Evolutionary conservation across 768 basidiomycete genomes (phyloP).

Genomic region (Mycena alexandri): DNA sequence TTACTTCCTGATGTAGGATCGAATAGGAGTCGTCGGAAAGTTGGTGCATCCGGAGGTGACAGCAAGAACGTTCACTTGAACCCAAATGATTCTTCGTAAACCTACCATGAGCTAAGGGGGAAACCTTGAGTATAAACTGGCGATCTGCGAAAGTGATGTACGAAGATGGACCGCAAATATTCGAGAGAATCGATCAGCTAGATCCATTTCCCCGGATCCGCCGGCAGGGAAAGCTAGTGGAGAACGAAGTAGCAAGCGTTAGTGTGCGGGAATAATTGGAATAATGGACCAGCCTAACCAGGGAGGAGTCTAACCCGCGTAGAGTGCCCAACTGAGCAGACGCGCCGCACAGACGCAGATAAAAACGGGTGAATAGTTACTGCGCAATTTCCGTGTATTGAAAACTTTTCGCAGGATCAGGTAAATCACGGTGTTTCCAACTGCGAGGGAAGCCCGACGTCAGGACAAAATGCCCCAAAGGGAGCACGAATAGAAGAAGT

Average conservation of each 20-base stretch:
- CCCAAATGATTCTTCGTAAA: neutral
- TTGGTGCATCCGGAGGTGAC: slow-evolving; percentile 17
- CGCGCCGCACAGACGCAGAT: neutral
- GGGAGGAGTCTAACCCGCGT: slow-evolving; percentile 6
- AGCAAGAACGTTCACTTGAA: slow-evolving; percentile 4
- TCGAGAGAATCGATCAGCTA: slow-evolving; percentile 4
- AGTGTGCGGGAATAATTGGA: slow-evolving; percentile 18
- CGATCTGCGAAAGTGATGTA: slow-evolving; percentile 24
- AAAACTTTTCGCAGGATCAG: slow-evolving; percentile 25
- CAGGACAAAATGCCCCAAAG: neutral
- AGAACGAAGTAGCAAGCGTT: slow-evolving; percentile 3
- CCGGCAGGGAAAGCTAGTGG: slow-evolving; percentile 10
- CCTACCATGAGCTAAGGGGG: slow-evolving; percentile 1
- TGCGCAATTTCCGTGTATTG: slow-evolving; percentile 4
- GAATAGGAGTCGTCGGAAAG: slow-evolving; percentile 20
- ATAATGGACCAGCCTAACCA: neutral
- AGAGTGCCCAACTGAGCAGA: slow-evolving; percentile 2
- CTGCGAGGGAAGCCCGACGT: neutral
- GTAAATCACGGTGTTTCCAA: slow-evolving; percentile 32
- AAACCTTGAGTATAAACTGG: slow-evolving; percentile 22
- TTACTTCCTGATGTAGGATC: slow-evolving; percentile 24
- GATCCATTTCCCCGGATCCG: slow-evolving; percentile 19
- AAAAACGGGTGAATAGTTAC: slow-evolving; percentile 11
- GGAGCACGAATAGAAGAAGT: slow-evolving; percentile 9
- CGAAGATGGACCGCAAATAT: slow-evolving; percentile 9